Conservation (phyloP, 768 basidiomycete species). For the Trametes punicea region DNA sequence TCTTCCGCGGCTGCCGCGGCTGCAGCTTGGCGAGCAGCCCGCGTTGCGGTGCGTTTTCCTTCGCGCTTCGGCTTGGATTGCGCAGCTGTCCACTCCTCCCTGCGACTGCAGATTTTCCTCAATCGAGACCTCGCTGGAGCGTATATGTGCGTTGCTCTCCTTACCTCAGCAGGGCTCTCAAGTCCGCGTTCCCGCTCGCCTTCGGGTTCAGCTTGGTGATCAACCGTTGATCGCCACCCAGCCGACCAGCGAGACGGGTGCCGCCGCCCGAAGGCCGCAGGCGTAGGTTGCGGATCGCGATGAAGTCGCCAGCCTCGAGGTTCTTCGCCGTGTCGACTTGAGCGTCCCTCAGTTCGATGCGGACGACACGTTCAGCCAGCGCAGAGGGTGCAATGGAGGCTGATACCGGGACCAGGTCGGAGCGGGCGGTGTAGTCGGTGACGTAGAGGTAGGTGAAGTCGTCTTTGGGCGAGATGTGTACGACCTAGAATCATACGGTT, state of each 20-base stretch:
- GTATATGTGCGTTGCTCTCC: slow-evolving; percentile 2
- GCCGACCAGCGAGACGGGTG: slow-evolving; percentile 37
- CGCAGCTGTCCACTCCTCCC: slow-evolving; percentile 29
- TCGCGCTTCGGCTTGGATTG: slow-evolving; percentile 20
- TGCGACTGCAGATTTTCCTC: slow-evolving; percentile 29
- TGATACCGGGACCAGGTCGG: slow-evolving; percentile 35
- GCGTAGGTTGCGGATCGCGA: slow-evolving; percentile 50
- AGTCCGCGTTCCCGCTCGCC: slow-evolving; percentile 35
- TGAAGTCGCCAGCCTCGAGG: slow-evolving; percentile 41
- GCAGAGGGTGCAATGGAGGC: slow-evolving; percentile 33
- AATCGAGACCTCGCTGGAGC: background rate
- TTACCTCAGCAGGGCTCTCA: slow-evolving; percentile 43
- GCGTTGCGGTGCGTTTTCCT: slow-evolving; percentile 3
- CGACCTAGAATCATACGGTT: no score
- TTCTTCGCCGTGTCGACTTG: slow-evolving; percentile 41
- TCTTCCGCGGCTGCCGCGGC: background rate
- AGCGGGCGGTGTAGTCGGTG: slow-evolving; percentile 62
- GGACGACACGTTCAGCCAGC: slow-evolving; percentile 50
- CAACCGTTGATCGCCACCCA: slow-evolving; percentile 46
- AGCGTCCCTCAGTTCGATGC: slow-evolving; percentile 47
- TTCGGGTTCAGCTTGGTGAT: slow-evolving; percentile 43
- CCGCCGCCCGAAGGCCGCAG: slow-evolving; percentile 36
- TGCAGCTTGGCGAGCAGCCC: slow-evolving; percentile 5
- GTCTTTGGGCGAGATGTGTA: slow-evolving; percentile 38
- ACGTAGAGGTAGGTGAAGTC: slow-evolving; percentile 46